Evolutionary conservation across 192 early-diverging fungal species (phyloP).

Genomic region (Coemansia sp.): DNA sequence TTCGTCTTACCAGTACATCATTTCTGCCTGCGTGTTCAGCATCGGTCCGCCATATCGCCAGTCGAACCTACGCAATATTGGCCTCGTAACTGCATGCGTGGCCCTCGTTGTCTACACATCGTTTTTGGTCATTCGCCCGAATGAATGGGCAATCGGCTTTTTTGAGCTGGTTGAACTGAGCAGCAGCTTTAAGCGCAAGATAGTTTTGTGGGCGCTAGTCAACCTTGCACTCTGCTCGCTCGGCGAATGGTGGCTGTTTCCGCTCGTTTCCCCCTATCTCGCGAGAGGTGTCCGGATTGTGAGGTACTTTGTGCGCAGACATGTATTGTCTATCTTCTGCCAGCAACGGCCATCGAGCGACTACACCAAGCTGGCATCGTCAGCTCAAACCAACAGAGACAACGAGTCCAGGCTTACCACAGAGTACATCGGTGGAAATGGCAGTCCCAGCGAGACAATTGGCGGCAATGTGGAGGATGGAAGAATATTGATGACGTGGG

Average conservation of each 20-base stretch:
- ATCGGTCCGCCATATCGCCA: slow-evolving; percentile 96
- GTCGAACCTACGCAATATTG: slow-evolving; percentile 77
- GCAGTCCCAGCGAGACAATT: slow-evolving; percentile 30
- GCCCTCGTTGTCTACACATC: slow-evolving; percentile 72
- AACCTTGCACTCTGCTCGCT: slow-evolving; percentile 55
- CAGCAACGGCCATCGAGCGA: neutral
- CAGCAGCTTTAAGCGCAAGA: slow-evolving; percentile 57
- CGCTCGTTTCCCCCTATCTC: slow-evolving; percentile 25
- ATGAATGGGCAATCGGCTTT: slow-evolving; percentile 48
- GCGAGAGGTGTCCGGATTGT: slow-evolving; percentile 27
- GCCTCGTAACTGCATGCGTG: slow-evolving; percentile 35
- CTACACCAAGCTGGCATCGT: slow-evolving; percentile 20
- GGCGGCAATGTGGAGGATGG: slow-evolving; percentile 31
- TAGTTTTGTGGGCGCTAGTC: slow-evolving; percentile 63
- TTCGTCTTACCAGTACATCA: slow-evolving; percentile 94
- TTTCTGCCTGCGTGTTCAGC: slow-evolving; percentile 88
- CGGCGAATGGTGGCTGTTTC: slow-evolving; percentile 52
- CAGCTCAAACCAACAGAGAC: slow-evolving; percentile 14
- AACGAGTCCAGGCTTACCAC: neutral
- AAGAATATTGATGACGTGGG: slow-evolving; percentile 34
- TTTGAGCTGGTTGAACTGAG: slow-evolving; percentile 74
- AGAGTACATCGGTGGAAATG: slow-evolving; percentile 7
- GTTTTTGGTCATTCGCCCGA: slow-evolving; percentile 60
- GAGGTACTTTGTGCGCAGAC: slow-evolving; percentile 22
- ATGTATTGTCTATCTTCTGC: slow-evolving; percentile 13